Base-by-base conservation (phyloP, 2,329 filamentous ascomycete species). In the Neocatenulostroma microsporum region DNA sequence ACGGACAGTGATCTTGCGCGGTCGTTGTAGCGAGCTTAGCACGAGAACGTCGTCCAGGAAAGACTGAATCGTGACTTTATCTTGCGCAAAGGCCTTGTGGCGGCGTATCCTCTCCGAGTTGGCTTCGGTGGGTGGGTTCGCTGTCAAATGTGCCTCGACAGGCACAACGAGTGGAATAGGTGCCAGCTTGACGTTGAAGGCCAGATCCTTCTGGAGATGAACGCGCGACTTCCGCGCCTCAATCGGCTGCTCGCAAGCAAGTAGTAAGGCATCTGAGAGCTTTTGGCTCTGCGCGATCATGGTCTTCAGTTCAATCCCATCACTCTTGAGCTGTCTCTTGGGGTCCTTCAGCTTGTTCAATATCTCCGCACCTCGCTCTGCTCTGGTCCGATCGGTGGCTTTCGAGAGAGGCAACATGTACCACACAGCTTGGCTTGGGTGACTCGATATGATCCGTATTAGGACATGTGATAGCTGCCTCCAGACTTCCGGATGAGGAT, bases 361-460 rank as follows among this genome's bases (percentile, higher is more conserved):
- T 32, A 58, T 50, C 19, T 50, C 55, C 10, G 36, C 44, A 4
- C 76, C 78, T 40, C 76, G 67, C 6, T 62, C 63, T 3, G 69
- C 68, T 40, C 89, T 76, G 36, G 89, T 82, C 11, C 73, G 70
- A 42, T 86, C 80, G 21, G 74, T 83, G 0, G 85, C 84, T 39
- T 89, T 89, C 50, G 87, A 80, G 29, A 95, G 80, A 7, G 88
- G 85, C 36, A 96, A 75, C 23, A 98, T 66, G 52, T 82, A 84
- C 93, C 91, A 99, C 18, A 96, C 62, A 1, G 88, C 82, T 60
- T 98, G 91, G 42, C 84, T 85, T 0, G 91, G 89, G 59, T 95
- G 84, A n/a, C 78, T 71, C 27, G 78, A 73, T 7, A 94, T 80
- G n/a, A 95, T 85, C 56, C 84, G 89, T 42, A 82, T 67, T 37